Base-by-base conservation (phyloP, 768 basidiomycete species). In the Tulasnella sp. region DNA sequence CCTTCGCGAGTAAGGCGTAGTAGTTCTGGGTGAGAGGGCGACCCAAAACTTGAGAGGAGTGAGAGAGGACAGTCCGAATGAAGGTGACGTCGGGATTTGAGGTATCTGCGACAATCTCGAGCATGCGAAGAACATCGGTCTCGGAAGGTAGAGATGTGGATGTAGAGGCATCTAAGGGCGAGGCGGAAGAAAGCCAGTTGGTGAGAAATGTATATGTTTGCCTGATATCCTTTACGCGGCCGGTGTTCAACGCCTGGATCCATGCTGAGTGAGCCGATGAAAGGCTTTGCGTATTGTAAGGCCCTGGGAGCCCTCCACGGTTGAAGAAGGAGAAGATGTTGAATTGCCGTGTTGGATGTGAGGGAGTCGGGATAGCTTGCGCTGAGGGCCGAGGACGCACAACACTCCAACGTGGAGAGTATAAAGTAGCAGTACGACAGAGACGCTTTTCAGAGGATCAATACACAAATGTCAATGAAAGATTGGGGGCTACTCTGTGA, bases 301-400 rank as follows among this genome's bases (percentile, higher is more conserved):
- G 22, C 8, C 4, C 40, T 22, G 74, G 14, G 18, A 75, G 41
- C 41, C 24, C 40, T 48, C 46, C 46, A 6, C 37, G 74, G 40
- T 75, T 48, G 40, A 75, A 75, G 22, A 75, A n/a, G 40, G 74
- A 75, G 34, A 75, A 75, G 46, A 75, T 37, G 22, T 75, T 75
- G 40, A 75, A 48, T 14, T 42, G 46, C 22, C 74, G 64, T 5
- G 34, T 69, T 69, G 31, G 31, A 69, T 34, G 64, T 34, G 12
- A 14, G 31, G 31, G 31, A 9, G n/a, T 11, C 18, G 4, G 54
- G 6, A 2, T 24, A 54, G 54, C 54, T 54, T 46, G 46, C 8
- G 18, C 6, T 22, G 54, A 22, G 22, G n/a, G 24, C 4, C 54
- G 54, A 24, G 54, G 54, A 24, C 54, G 54, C 24, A 12, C 54